phyloP scores from a whole-genome alignment of 768 basidiomycete species.

The Tylopilus rubrobrunneus region DNA sequence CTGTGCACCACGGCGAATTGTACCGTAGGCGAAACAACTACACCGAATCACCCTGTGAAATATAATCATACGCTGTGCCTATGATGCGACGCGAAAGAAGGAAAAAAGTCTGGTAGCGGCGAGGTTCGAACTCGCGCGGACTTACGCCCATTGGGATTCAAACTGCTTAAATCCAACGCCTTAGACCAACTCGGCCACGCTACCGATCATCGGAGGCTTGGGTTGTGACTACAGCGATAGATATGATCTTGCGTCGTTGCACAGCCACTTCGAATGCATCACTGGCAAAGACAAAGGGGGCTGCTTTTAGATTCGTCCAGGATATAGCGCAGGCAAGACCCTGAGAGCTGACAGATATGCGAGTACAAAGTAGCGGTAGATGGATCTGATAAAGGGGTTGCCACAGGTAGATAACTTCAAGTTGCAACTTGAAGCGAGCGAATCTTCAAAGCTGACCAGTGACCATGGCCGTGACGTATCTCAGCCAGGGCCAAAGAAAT shows the following conservation, averaged over 20 bases:
- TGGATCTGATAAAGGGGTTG: no score
- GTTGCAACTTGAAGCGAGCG: no score
- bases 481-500: no score
- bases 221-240: neutral
- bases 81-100: no score
- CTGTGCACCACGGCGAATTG: neutral
- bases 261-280: neutral
- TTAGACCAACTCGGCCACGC: conserved; percentile 89
- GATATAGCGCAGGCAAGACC: no score
- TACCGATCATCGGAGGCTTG: conserved; percentile 34
- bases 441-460: no score
- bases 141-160: conserved; percentile 81
- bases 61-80: neutral
- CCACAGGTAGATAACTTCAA: no score
- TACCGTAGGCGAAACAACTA: neutral
- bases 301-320: no score
- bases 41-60: neutral
- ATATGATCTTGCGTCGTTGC: neutral
- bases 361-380: no score
- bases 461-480: no score
- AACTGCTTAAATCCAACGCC: conserved; percentile 82
- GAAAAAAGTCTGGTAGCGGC: conserved; percentile 58
- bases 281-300: no score
- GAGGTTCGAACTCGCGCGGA: conserved; percentile 92
- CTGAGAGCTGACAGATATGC: no score